phyloP scores from a whole-genome alignment of 2,329 filamentous ascomycete species.

The Graphilbum sp. region DNA sequence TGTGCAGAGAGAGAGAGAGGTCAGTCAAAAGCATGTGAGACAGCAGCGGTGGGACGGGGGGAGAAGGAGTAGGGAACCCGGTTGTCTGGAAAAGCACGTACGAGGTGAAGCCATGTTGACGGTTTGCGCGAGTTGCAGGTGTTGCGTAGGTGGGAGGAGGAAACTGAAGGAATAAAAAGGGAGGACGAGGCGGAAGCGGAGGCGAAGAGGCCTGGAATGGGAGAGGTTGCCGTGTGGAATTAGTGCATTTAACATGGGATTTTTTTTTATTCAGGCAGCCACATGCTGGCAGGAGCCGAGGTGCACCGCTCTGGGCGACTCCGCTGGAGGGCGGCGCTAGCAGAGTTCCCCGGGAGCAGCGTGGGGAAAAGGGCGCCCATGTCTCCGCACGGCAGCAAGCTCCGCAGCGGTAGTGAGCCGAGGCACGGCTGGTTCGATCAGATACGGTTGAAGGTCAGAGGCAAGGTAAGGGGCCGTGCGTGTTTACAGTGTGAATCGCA shows the following conservation, averaged over 20 bases:
- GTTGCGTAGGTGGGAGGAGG: neutral
- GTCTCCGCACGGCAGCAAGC: too few species aligned
- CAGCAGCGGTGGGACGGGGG: neutral
- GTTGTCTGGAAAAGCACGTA: constrained; percentile 35
- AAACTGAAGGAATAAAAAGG: neutral
- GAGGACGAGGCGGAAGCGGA: neutral
- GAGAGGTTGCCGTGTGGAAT: neutral
- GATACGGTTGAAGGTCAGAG: too few species aligned
- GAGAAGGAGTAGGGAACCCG: neutral
- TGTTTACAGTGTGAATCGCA: too few species aligned
- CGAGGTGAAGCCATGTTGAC: constrained; percentile 61
- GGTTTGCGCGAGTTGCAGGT: too few species aligned
- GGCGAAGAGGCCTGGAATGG: neutral
- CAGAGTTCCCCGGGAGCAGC: too few species aligned
- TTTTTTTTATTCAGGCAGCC: neutral
- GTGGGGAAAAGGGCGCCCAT: too few species aligned
- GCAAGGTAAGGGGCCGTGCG: too few species aligned
- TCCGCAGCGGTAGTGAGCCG: too few species aligned
- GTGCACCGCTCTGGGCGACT: too few species aligned
- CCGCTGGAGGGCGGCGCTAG: too few species aligned
- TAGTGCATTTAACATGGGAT: neutral
- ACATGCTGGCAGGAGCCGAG: constrained; percentile 12
- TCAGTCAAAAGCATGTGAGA: neutral
- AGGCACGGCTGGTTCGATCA: too few species aligned
- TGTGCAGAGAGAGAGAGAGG: constrained; percentile 19